phyloP scores from a whole-genome alignment of 2,329 filamentous ascomycete genomes.

The Didymella sp. region DNA sequence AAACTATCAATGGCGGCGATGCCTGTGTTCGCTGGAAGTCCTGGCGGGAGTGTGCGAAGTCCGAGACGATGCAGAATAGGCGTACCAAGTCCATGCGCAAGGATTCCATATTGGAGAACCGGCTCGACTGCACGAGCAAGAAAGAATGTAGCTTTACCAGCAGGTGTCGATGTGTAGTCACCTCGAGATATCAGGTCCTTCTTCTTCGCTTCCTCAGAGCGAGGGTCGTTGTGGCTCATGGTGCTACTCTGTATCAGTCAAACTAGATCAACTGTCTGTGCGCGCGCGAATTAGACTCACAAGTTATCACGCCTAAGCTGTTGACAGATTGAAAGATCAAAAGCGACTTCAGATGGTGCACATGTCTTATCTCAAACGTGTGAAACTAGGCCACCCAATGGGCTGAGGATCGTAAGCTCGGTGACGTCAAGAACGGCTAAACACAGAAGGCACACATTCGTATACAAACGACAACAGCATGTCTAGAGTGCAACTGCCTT shows the following conservation, averaged over 20 bases:
- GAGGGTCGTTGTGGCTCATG: conserved; percentile 36
- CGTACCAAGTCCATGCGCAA: conserved; percentile 53
- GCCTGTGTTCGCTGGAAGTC: conserved; percentile 51
- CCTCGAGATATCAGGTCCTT: conserved; percentile 52
- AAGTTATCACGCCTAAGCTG: too few species aligned
- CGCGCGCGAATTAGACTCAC: not conserved
- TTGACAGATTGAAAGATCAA: too few species aligned
- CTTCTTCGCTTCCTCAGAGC: conserved; percentile 40
- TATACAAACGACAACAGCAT: too few species aligned
- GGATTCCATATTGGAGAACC: conserved; percentile 58
- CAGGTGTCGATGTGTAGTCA: conserved; percentile 49
- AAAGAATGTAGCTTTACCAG: conserved; percentile 53
- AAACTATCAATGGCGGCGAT: conserved; percentile 52
- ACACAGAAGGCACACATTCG: not conserved
- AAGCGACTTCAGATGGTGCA: not conserved
- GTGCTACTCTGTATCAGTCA: not conserved
- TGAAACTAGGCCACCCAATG: not conserved
- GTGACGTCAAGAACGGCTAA: not conserved
- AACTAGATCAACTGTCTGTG: not conserved
- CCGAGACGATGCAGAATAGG: conserved; percentile 57
- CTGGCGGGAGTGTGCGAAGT: conserved; percentile 52
- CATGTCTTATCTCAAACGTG: not conserved
- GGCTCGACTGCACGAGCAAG: conserved; percentile 57
- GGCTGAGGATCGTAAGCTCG: not conserved
- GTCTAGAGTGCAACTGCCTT: not conserved